Evolutionary conservation across 306 rosid species (phyloP).

Genomic region (Datisca glomerata): DNA sequence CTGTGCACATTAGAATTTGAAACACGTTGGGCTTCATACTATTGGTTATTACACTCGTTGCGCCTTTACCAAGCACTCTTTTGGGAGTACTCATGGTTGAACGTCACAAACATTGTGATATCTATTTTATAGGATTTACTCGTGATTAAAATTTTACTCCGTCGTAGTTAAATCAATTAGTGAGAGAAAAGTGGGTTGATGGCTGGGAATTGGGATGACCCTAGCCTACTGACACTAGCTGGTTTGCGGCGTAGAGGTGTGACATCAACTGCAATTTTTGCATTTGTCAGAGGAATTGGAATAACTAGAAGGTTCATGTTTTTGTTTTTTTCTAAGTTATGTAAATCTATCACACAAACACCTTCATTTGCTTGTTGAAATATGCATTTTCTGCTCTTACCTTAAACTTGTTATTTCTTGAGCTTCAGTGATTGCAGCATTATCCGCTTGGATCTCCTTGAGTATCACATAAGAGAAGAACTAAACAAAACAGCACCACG

Average conservation of each 20-base stretch:
- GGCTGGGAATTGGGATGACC: conserved; percentile 99
- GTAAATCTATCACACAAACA: not conserved
- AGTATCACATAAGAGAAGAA: conserved; percentile 88
- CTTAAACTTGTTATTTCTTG: conserved; percentile 1
- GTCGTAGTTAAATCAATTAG: conserved; percentile 70
- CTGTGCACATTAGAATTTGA: conserved; percentile 96
- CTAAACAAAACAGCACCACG: conserved; percentile 71
- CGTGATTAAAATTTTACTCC: conserved; percentile 9
- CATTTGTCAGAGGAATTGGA: conserved; percentile 93
- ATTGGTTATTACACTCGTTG: conserved; percentile 70
- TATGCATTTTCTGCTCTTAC: conserved; percentile 4
- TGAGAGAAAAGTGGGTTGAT: conserved; percentile 86
- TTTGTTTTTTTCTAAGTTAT: not conserved
- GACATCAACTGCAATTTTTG: conserved; percentile 70
- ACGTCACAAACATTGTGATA: conserved; percentile 84
- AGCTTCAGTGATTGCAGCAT: conserved; percentile 73
- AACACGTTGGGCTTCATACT: conserved; percentile 96
- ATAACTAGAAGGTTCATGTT: conserved; percentile 80
- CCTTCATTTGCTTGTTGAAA: not conserved
- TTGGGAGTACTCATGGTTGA: conserved; percentile 95
- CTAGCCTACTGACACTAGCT: conserved; percentile 88
- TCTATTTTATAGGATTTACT: conserved; percentile 20
- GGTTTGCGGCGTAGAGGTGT: conserved; percentile 91
- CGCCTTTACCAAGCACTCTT: conserved; percentile 80
- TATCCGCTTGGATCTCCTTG: conserved; percentile 79